A percentile compares a stretch with the other conserved stretches of the same genome.
Evolutionary conservation across 306 rosid species (phyloP).

Genomic region (Cucurbita pepo): DNA sequence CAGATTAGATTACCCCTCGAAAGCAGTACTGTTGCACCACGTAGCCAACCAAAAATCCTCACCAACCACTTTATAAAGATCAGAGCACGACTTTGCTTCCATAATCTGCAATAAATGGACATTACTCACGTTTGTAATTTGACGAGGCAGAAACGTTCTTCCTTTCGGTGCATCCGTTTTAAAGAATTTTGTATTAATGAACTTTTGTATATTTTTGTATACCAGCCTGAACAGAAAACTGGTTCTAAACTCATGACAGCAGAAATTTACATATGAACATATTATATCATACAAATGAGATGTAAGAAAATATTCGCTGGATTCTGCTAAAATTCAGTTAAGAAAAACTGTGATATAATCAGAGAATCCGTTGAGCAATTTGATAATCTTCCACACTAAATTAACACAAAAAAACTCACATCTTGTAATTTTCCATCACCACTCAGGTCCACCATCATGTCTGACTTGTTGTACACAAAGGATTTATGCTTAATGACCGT

Average conservation of each 20-base stretch:
- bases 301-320: neutral
- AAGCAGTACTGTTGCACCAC: constrained; percentile 83
- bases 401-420: constrained; percentile 23
- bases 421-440: constrained; percentile 58
- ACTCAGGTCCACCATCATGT: constrained; percentile 55
- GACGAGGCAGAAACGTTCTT: neutral
- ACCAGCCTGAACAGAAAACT: neutral
- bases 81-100: constrained; percentile 75
- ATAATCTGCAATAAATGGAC: constrained; percentile 38
- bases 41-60: constrained; percentile 94
- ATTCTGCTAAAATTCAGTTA: neutral
- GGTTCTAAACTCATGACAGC: neutral
- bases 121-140: neutral
- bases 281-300: neutral
- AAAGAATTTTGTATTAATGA: neutral
- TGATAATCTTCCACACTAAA: neutral
- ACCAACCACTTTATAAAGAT: constrained; percentile 60
- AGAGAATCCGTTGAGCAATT: neutral
- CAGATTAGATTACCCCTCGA: constrained; percentile 48
- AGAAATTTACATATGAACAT: neutral
- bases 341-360: neutral
- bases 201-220: neutral
- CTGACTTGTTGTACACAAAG: constrained; percentile 49
- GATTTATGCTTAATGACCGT: constrained; percentile 51
- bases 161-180: neutral